phyloP scores from a whole-genome alignment of 2,329 filamentous ascomycete species.

The Verticillium isaacii region DNA sequence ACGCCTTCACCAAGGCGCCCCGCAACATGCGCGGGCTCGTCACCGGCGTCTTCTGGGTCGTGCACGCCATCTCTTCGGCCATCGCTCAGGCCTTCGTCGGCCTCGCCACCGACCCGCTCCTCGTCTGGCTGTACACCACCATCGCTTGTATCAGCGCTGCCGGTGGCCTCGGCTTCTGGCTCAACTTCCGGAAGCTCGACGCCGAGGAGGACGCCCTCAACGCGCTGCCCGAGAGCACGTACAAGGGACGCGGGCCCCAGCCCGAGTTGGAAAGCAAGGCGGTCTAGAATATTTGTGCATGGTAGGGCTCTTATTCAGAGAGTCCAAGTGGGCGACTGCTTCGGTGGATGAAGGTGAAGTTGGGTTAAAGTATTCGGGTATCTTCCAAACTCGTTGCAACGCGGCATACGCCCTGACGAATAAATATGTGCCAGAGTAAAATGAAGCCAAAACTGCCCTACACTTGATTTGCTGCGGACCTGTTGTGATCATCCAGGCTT shows the following conservation, averaged over 20 bases:
- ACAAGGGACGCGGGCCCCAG: conserved; percentile 1
- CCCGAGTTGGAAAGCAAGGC: conserved; percentile 1
- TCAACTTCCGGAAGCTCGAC: conserved; percentile 52
- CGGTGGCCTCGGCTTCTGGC: conserved; percentile 56
- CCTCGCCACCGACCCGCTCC: conserved; percentile 41
- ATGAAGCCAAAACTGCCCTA: not conserved
- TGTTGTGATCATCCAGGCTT: not conserved
- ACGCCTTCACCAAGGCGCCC: conserved; percentile 61
- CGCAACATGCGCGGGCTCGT: conserved; percentile 61
- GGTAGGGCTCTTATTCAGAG: not conserved
- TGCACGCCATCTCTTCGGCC: conserved; percentile 52
- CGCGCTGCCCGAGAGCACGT: conserved; percentile 31
- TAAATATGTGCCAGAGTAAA: not conserved
- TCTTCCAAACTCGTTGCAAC: not conserved
- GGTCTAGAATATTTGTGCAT: not conserved
- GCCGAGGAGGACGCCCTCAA: conserved; percentile 58
- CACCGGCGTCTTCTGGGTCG: conserved; percentile 50
- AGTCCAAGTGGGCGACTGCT: not conserved
- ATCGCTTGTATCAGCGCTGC: conserved; percentile 53
- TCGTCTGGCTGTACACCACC: conserved; percentile 59
- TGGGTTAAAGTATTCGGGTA: not conserved
- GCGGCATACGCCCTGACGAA: not conserved
- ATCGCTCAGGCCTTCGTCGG: conserved; percentile 42
- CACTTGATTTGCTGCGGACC: not conserved
- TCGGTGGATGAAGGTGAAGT: not conserved